Evolutionary conservation across 805 yeast species (phyloP), one percentile per base, ranked within the genome.

Genomic region (Cyberlindnera veronae): DNA sequence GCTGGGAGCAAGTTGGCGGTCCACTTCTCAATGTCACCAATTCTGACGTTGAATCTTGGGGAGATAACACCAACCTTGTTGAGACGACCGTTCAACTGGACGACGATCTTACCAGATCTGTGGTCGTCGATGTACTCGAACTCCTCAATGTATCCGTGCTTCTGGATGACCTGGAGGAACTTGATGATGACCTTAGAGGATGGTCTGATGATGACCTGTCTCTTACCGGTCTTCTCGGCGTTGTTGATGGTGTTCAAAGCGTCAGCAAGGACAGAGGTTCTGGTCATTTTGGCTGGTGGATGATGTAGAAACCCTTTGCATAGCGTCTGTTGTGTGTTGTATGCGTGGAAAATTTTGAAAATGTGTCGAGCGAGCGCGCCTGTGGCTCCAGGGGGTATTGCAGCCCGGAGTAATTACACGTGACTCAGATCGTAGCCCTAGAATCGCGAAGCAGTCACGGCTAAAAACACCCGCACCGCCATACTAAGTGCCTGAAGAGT

Each of bases 31-130:
- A 90, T 84, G 72, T 90, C 97, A 68, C 74, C 83, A 57, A 91
- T 82, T 77, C 88, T 87, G 67, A 90, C 90, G 82, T 90, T 90
- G 81, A 88, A 90, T 80, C 98, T 88, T 74, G 98, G 98, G 53
- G 95, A 87, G 71, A 90, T 90, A 51, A 91, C 98, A 78, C 98
- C 98, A 69, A 93, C 89, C 79, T 90, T 91, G 95, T 89, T 89
- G 66, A 89, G 80, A 79, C 97, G 86, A 74, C 97, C 97, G 83
- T 87, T 89, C 65, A 89, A 81, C 76, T 87, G 95, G 54, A 89
- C 88, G 58, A 90, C 96, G 56, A 89, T 86, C 84, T 89, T 89
- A 65, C 96, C 97, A 45, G 96, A 86, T 81, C 97, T 87, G 90
- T 89, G 97, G 81, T 89, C 96, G 68, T 89, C 97, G 63, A 89